These are phyloP conservation scores for Kwoniella europaea DNA, from an alignment of 768 basidiomycete species.

Conservation along the genomic window DNA sequence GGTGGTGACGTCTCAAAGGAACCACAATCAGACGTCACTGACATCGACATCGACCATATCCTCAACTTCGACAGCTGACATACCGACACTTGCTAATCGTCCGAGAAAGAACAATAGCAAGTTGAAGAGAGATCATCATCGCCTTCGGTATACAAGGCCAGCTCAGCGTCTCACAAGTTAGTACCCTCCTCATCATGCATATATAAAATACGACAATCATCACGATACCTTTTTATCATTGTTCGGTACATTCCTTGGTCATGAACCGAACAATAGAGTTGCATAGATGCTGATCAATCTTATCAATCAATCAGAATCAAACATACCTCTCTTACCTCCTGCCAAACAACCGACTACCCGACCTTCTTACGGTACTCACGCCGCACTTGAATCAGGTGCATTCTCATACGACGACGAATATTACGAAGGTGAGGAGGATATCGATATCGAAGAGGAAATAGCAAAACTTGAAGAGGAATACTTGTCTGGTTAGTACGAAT, in stretches of 20 bases:
- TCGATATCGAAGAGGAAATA: conserved; percentile 42
- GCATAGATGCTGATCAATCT: conserved; percentile 5
- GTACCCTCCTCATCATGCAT: conserved; percentile 2
- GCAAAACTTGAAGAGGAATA: conserved; percentile 34
- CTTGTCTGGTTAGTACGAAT: conserved; percentile 6
- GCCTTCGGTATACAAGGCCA: conserved; percentile 1
- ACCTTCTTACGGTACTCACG: conserved; percentile 32
- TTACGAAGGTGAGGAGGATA: conserved; percentile 46
- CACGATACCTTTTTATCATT: not conserved
- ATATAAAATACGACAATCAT: not conserved
- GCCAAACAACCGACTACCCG: conserved; percentile 7
- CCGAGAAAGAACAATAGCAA: not conserved
- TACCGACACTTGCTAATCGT: conserved; percentile 7
- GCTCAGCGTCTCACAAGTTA: not conserved
- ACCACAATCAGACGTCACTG: conserved; percentile 13
- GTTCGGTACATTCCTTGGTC: not conserved
- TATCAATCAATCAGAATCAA: not conserved
- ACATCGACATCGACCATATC: conserved; percentile 4
- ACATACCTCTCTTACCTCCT: not conserved
- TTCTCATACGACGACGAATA: conserved; percentile 43
- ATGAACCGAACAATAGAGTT: not conserved
- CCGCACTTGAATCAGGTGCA: conserved; percentile 33
- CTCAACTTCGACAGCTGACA: not conserved
- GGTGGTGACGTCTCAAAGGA: conserved; percentile 20
- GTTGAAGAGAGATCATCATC: not conserved